Evolutionary conservation across 1,284 basidiomycete species (phyloP), one percentile per base, ranked within the genome.

Genomic region (Cerrena zonata): DNA sequence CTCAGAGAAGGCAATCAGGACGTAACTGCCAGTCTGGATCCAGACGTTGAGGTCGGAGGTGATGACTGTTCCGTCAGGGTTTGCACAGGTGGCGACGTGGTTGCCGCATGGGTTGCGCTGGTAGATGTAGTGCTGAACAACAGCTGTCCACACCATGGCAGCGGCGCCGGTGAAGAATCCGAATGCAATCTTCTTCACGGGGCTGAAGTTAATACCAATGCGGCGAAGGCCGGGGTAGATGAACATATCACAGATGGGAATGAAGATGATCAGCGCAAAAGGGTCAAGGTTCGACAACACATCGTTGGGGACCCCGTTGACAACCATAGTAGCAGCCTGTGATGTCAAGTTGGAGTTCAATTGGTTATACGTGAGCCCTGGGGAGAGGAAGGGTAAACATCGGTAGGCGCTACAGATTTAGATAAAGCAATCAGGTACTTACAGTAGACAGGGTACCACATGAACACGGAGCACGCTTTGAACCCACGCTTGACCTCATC

Each of bases 401-500:
- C 13, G 22, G 44, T 10, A 26, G 53, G 42, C 45, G 26, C 53
- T 56, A n/a, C n/a, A 26, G 23, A 24, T 13, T 48, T 19, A 48
- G 48, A 13, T 50, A 49, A 10, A 45, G 39, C 30, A 21, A 19
- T 40, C 34, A 30, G 10, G 36, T 42, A 65, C 80, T 41, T 53
- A 86, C 85, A 87, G 61, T 80, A 88, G 36, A 88, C 68, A 0
- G 86, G 87, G 68, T 65, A 89, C 78, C 86, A 91, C 42, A 76
- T 63, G 70, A 94, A 94, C 51, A 94, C 90, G 39, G 71, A 68
- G 69, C 91, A 94, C 7, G 92, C 92, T 66, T 89, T 90, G 68
- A 92, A 69, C 2, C 88, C 90, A 60, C 90, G 79, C 51, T 77
- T 75, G 47, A 94, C 82, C 64, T 94, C 91, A 49, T 91, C 88